Conservation (phyloP, 805 yeast species). For the Brettanomyces nanus region DNA sequence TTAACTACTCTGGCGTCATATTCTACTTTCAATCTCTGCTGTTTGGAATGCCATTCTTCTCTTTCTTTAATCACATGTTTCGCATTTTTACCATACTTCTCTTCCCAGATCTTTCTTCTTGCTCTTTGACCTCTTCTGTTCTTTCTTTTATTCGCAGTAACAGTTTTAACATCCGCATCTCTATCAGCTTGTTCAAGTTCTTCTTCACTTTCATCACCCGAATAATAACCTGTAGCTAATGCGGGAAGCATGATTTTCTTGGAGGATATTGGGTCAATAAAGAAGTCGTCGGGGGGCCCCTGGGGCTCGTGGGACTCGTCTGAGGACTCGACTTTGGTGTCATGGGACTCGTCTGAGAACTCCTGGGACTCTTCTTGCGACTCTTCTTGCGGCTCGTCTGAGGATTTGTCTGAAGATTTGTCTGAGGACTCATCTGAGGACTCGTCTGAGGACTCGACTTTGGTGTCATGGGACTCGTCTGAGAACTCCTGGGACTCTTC, state of each 20-base stretch:
- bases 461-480: constrained; percentile 35
- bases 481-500: constrained; percentile 18
- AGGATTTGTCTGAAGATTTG: constrained; percentile 27
- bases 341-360: neutral
- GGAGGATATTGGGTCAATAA: neutral
- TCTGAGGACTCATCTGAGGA: constrained; percentile 44
- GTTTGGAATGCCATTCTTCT: constrained; percentile 44
- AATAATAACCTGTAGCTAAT: constrained; percentile 70
- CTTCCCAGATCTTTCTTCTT: constrained; percentile 93
- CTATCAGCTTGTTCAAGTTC: constrained; percentile 30
- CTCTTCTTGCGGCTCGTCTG: constrained; percentile 44
- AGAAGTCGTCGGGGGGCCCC: neutral
- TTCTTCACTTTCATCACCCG: constrained; percentile 70
- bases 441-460: constrained; percentile 16
- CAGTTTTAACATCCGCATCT: constrained; percentile 43
- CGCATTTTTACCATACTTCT: constrained; percentile 79
- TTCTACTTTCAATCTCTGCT: constrained; percentile 53
- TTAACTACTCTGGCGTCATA: constrained; percentile 66
- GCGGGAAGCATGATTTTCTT: constrained; percentile 37
- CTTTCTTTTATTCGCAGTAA: constrained; percentile 48
- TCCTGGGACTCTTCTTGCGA: constrained; percentile 23
- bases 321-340: constrained; percentile 1
- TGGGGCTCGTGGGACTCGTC: neutral
- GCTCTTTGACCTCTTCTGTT: constrained; percentile 97
- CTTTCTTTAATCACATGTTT: constrained; percentile 67